phyloP scores from a whole-genome alignment of 2,329 filamentous ascomycete species.

The Aspergillus ochraceoroseus region DNA sequence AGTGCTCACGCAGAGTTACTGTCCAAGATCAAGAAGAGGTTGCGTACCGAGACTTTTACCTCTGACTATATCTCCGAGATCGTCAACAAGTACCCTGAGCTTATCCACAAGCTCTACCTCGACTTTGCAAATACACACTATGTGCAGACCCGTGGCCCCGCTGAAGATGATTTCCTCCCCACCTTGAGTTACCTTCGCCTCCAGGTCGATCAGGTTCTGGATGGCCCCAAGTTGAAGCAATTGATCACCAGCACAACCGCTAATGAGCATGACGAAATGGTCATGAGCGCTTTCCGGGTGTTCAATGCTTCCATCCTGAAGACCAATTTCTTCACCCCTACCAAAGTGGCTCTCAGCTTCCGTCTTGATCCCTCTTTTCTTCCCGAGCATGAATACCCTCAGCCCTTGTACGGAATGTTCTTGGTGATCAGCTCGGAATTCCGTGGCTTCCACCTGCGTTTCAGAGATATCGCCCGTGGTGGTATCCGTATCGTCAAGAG shows the following conservation, averaged over 20 bases:
- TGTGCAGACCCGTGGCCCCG: constrained; percentile 57
- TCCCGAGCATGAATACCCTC: constrained; percentile 85
- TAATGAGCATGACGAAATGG: constrained; percentile 96
- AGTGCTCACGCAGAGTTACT: constrained; percentile 81
- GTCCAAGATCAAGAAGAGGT: constrained; percentile 88
- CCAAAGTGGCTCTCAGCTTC: constrained; percentile 97
- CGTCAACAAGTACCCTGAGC: constrained; percentile 80
- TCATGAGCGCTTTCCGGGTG: constrained; percentile 91
- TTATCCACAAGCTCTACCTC: constrained; percentile 83
- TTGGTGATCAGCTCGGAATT: constrained; percentile 95
- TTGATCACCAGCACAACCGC: constrained; percentile 72
- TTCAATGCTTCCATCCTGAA: constrained; percentile 94
- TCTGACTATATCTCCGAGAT: constrained; percentile 98
- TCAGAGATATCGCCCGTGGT: constrained; percentile 92
- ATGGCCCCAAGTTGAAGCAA: constrained; percentile 67
- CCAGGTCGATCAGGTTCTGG: constrained; percentile 67
- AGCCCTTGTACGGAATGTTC: constrained; percentile 96
- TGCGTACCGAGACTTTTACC: constrained; percentile 95
- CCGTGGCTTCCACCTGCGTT: constrained; percentile 92
- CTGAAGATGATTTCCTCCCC: constrained; percentile 64
- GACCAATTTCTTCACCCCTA: constrained; percentile 97
- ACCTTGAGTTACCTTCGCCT: constrained; percentile 64
- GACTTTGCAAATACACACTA: constrained; percentile 87
- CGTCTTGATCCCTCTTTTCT: constrained; percentile 76
- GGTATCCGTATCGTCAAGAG: constrained; percentile 99